These are phyloP conservation scores for Fusarium clavum DNA, from an alignment of 2,329 filamentous ascomycete species.

Conservation along the genomic window DNA sequence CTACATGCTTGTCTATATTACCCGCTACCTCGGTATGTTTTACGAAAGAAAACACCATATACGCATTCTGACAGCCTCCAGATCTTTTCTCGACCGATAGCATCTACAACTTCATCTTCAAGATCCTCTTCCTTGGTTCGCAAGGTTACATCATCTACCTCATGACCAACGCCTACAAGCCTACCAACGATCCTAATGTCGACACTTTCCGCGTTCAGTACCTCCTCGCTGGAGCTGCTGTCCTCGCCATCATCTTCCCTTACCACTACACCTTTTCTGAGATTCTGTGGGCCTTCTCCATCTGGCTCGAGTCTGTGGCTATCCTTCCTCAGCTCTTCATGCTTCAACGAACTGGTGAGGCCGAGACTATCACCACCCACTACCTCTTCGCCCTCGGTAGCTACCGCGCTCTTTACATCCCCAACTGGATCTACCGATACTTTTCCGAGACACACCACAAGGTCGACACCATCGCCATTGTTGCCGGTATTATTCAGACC, in stretches of 20 bases:
- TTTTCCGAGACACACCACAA: conserved; percentile 77
- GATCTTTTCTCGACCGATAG: conserved; percentile 89
- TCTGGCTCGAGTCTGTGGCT: conserved; percentile 97
- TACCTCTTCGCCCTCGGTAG: conserved; percentile 93
- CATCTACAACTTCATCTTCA: conserved; percentile 94
- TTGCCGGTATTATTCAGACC: conserved; percentile 93
- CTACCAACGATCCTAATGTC: conserved; percentile 95
- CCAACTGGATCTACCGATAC: conserved; percentile 97
- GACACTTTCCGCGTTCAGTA: conserved; percentile 99
- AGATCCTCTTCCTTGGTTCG: conserved; percentile 91
- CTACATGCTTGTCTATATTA: conserved; percentile 93
- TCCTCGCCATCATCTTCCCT: conserved; percentile 85
- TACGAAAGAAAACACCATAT: not conserved
- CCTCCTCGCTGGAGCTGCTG: conserved; percentile 81
- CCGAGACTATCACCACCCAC: conserved; percentile 99
- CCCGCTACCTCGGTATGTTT: conserved; percentile 84
- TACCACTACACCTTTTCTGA: conserved; percentile 85
- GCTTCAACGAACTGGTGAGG: conserved; percentile 96
- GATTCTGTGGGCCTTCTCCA: conserved; percentile 97
- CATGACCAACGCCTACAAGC: conserved; percentile 97
- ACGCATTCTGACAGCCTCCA: conserved; percentile 49
- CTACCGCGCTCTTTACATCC: conserved; percentile 95
- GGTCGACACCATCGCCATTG: conserved; percentile 85
- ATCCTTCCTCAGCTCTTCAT: conserved; percentile 98
- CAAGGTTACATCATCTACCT: conserved; percentile 97